phyloP scores from a whole-genome alignment of 2,329 filamentous ascomycete genomes.

The Xylaria polymorpha region DNA sequence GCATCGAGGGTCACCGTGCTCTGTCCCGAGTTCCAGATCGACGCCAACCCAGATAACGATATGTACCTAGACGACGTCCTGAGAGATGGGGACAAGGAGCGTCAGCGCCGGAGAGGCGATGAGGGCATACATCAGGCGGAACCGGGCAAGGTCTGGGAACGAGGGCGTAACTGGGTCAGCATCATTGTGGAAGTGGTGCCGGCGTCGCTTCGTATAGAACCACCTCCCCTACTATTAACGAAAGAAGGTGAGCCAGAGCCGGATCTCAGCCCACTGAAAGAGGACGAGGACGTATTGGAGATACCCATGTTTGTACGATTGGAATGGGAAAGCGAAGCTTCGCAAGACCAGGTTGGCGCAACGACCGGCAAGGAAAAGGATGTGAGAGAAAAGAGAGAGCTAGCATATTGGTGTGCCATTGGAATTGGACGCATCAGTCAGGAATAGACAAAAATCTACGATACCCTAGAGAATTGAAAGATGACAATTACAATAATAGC shows the following conservation, averaged over 20 bases:
- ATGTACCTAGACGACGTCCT: conserved; percentile 90
- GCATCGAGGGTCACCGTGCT: conserved; percentile 87
- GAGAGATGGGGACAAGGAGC: conserved; percentile 61
- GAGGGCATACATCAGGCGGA: conserved; percentile 71
- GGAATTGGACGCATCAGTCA: conserved; percentile 83
- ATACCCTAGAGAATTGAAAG: conserved; percentile 53
- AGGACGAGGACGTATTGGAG: conserved; percentile 77
- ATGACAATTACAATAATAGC: conserved; percentile 13
- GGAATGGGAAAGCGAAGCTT: conserved; percentile 83
- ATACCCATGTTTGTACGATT: conserved; percentile 94
- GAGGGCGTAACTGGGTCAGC: conserved; percentile 92
- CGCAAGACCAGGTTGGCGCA: conserved; percentile 71
- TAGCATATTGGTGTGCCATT: conserved; percentile 96
- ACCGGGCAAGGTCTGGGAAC: conserved; percentile 96
- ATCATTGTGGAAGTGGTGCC: conserved; percentile 92
- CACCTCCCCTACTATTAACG: conserved; percentile 45
- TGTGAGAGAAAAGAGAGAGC: conserved; percentile 81
- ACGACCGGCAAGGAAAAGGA: conserved; percentile 65
- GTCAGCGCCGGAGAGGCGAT: conserved; percentile 54
- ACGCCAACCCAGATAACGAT: conserved; percentile 85
- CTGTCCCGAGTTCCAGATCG: conserved; percentile 93
- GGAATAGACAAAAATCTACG: conserved; percentile 51
- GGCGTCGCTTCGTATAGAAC: conserved; percentile 60
- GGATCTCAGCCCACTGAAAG: conserved; percentile 61
- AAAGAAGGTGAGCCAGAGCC: conserved; percentile 52